Evolutionary conservation across 371 early-diverging fungal species (phyloP).

Genomic region (Circinella umbellata): DNA sequence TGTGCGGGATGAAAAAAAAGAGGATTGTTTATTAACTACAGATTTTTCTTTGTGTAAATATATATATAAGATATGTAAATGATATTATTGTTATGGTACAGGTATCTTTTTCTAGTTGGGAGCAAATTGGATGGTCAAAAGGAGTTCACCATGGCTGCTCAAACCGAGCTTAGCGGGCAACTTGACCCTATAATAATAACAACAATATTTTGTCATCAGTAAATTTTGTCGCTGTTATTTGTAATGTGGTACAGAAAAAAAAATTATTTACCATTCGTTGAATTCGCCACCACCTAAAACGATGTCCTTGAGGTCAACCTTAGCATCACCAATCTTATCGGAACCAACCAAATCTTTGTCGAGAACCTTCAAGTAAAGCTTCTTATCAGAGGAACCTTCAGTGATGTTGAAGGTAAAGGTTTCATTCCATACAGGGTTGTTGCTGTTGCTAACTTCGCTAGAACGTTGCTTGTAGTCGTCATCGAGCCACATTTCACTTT

Average conservation of each 20-base stretch:
- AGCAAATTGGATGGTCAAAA: constrained; percentile 31
- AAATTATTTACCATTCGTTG: constrained; percentile 29
- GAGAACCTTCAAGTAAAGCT: constrained; percentile 40
- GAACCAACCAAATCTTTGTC: constrained; percentile 41
- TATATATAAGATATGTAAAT: no score
- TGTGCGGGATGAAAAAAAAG: no score
- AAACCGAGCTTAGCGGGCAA: constrained; percentile 48
- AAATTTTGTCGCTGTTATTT: constrained; percentile 4
- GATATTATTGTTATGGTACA: no score
- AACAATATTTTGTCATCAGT: no score
- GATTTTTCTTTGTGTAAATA: no score
- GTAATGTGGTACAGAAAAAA: background rate
- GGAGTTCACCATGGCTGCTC: constrained; percentile 47
- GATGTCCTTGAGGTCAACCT: constrained; percentile 31
- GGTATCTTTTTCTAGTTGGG: constrained; percentile 20
- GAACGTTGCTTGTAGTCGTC: constrained; percentile 47
- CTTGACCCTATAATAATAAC: constrained; percentile 17
- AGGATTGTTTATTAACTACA: no score
- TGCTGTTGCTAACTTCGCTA: constrained; percentile 29
- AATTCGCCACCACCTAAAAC: constrained; percentile 31
- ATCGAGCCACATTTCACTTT: constrained; percentile 32
- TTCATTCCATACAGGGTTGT: constrained; percentile 51
- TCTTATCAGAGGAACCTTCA: constrained; percentile 37
- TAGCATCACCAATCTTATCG: constrained; percentile 43
- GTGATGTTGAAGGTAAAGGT: constrained; percentile 48